Base-by-base conservation (phyloP, 2,329 filamentous ascomycete genomes). In the Nemania sp. region DNA sequence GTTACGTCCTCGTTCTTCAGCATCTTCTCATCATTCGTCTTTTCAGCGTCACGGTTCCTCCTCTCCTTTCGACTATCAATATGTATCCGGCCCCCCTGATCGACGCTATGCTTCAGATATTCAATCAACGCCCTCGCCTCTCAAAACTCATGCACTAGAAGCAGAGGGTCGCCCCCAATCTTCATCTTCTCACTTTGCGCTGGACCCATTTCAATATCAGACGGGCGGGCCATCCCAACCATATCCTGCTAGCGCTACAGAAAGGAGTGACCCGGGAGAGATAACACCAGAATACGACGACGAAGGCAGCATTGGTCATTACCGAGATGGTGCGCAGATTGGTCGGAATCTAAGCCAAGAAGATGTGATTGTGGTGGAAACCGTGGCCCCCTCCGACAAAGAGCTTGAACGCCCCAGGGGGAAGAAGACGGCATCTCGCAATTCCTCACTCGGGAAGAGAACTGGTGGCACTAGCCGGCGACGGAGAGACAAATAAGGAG, bases 171-270 rank as follows among this genome's bases (percentile, higher is more conserved):
- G 67, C 20, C 65, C 72, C n/a, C 70, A 72, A 12, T 68, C 71
- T 15, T 70, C 69, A 18, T 70, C 72, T 18, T 70, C 69, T 35
- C 72, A 65, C 12, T 69, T 70, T 18, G 56, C 62, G 39, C 65
- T 64, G 13, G 80, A 86, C 60, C 82, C 83, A 4, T 85, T 86
- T 60, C 77, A 79, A 62, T 86, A 80, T 68, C 81, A 84, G 72
- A 81, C 79, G 3, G 75, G 73, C 20, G 80, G 78, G 12, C 69
- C 80, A 37, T 78, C 76, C 34, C 72, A 71, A 54, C 67, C 77
- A 13, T 72, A 75, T 54, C 68, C 73, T 32, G 63, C 71, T 54
- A 71, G 70, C 53, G 71, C 74, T 64, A 67, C 73, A 61, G 70
- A 66, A 29, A 74, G 76, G 67, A 75, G 73, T 52, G 75, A 71